Evolutionary conservation across 257 asterid genomes (phyloP).

Genomic region (Fraxinus excelsior): DNA sequence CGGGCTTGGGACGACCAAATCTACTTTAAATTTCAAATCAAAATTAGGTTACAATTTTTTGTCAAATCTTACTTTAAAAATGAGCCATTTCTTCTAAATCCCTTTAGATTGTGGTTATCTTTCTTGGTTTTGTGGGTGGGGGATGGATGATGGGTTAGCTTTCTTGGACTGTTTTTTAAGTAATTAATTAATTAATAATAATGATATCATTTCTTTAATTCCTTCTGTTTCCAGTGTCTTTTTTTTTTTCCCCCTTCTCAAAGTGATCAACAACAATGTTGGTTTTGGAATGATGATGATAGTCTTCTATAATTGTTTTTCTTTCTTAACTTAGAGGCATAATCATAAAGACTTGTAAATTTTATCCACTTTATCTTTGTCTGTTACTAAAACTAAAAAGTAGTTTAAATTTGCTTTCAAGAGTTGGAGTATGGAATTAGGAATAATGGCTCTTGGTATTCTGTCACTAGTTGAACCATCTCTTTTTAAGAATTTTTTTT

Average conservation of each 20-base stretch:
- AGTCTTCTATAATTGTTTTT: background rate
- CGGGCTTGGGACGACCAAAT: background rate
- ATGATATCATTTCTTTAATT: background rate
- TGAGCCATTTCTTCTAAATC: background rate
- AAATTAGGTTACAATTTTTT: too few relatives aligned
- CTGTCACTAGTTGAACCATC: background rate
- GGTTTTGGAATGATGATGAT: background rate
- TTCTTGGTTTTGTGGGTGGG: background rate
- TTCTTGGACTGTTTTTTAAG: background rate
- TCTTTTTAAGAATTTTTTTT: too few relatives aligned
- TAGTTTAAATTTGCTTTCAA: background rate
- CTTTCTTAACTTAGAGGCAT: background rate
- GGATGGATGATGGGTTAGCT: too few relatives aligned
- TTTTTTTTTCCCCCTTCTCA: background rate
- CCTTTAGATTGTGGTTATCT: background rate
- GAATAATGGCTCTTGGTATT: background rate
- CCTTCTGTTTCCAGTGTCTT: background rate
- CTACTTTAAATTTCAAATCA: background rate
- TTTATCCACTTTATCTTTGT: background rate
- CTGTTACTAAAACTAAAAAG: background rate
- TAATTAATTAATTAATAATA: background rate
- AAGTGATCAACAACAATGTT: background rate
- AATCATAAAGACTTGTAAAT: background rate
- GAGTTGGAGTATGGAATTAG: background rate
- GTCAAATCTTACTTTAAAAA: background rate